Base-by-base conservation (phyloP, 495 filamentous ascomycete species). In the Annulohypoxylon maeteangense region DNA sequence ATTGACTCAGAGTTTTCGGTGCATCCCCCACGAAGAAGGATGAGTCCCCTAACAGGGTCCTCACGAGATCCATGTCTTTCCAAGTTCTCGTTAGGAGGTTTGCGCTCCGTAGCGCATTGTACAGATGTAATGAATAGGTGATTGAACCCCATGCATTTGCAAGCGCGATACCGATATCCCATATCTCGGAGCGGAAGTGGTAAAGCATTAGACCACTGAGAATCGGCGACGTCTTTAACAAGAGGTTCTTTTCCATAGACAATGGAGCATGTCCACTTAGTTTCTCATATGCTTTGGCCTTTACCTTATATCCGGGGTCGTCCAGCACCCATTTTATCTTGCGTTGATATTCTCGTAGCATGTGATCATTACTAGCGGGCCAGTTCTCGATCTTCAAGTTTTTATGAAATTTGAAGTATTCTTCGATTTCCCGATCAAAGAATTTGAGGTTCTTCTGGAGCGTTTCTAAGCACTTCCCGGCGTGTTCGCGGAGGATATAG, bases 141-240 rank as follows among this genome's bases (percentile, higher is more conserved):
- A 83, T 74, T 4, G 81, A 81, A 11, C 78, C 78, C 75, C 72
- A 83, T 3, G 79, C 74, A 23, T 80, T 75, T 10, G 64, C 73
- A 38, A 81, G 68, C 3, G 57, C 65, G 14, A 82, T 32, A 0
- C 79, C 76, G 3, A 72, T 14, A 7, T 76, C 65, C 62, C 79
- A 74, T 7, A 66, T 53, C 1, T 32, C 36, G 1, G 47, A 38
- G 23, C 79, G 80, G 14, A 77, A 70, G 14, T 65, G 47, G 56
- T 78, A 80, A 11, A 78, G 56, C 6, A 75, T 65, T 7, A 84
- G 74, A 2, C 82, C 81, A 48, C 65, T 60, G 32, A 74, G 31
- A 10, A 80, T 73, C 0, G 75, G 78, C 0, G 78, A 80, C 29
- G 70, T 59, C 12, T 76, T 75, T 5, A 81, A 71, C 7, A 81